Evolutionary conservation across 2,329 filamentous ascomycete species (phyloP), one percentile per base, ranked within the genome.

Genomic region (Corynespora cassiicola): DNA sequence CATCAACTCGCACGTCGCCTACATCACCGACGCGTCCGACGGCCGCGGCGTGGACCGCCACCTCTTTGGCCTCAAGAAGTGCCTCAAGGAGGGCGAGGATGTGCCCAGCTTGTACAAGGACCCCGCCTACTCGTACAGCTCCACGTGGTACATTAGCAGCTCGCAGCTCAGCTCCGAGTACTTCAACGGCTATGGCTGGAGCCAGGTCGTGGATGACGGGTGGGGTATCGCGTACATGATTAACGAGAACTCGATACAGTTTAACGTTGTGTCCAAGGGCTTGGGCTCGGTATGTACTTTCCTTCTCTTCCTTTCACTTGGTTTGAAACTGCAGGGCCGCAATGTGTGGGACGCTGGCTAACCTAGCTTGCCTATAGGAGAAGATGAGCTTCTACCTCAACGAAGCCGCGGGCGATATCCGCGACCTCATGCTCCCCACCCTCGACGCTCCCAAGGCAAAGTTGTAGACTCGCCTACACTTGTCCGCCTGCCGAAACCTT

Each of bases 141-240:
- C 80, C 62, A 90, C 86, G 10, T 99, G 94, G 94, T 96, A 84
- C 73, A 77, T 99, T 42, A 92, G 86, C 18, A 90, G 85, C 18
- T 90, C 84, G 45, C 95, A 99, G 75, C 76, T 99, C 67, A 94
- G 87, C 72, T 91, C 86, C 21, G 95, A 99, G 76, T 96, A 88
- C 78, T 99, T 97, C 74, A 99, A 99, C 68, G 94, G 95, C 16
- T 99, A 99, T 71, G 94, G 94, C 29, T 99, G 94, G 94, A 94
- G 88, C 65, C 92, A 99, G 76, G 94, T 99, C 35, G 87, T 97
- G 38, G 91, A 97, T 63, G 88, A 87, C 45, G 94, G 94, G 19
- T 99, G 94, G 73, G 94, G 94, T 26, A 95, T 99, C 65, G 94
- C 94, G 24, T 99, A 99, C 70, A 99, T 99, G 94, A 97, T 99